Conservation (phyloP, 805 yeast species). For the Metschnikowia sp. region DNA sequence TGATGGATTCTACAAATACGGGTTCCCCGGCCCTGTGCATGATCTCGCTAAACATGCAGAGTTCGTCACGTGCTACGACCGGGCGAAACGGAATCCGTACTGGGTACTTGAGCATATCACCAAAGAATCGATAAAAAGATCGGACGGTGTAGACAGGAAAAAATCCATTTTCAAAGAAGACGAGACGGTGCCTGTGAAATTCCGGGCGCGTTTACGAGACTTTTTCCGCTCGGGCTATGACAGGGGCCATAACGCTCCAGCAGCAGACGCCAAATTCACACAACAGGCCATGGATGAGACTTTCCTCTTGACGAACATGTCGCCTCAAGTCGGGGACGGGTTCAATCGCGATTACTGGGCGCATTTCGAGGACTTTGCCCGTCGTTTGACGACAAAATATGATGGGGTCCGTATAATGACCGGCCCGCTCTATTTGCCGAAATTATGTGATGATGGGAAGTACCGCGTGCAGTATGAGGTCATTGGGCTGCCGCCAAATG, state of each 20-base stretch:
- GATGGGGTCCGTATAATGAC: constrained; percentile 81
- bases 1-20: constrained; percentile 79
- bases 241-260: constrained; percentile 96
- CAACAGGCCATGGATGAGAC: constrained; percentile 96
- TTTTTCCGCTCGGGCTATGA: constrained; percentile 95
- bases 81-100: constrained; percentile 80
- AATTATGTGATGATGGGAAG: constrained; percentile 76
- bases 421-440: constrained; percentile 90
- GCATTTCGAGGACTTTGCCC: constrained; percentile 83
- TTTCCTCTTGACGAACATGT: constrained; percentile 81
- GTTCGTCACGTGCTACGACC: constrained; percentile 81
- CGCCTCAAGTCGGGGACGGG: constrained; percentile 97
- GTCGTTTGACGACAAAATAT: constrained; percentile 71
- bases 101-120: constrained; percentile 91
- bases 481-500: constrained; percentile 92
- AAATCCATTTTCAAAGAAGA: constrained; percentile 86
- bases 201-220: constrained; percentile 75
- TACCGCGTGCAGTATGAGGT: constrained; percentile 83
- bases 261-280: constrained; percentile 90
- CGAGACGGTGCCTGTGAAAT: constrained; percentile 69
- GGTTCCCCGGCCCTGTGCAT: constrained; percentile 93
- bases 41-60: constrained; percentile 73
- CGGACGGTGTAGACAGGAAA: constrained; percentile 65
- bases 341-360: constrained; percentile 98
- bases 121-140: constrained; percentile 54